Base-by-base conservation (phyloP, 2,329 filamentous ascomycete species). In the Ascochyta lentis region DNA sequence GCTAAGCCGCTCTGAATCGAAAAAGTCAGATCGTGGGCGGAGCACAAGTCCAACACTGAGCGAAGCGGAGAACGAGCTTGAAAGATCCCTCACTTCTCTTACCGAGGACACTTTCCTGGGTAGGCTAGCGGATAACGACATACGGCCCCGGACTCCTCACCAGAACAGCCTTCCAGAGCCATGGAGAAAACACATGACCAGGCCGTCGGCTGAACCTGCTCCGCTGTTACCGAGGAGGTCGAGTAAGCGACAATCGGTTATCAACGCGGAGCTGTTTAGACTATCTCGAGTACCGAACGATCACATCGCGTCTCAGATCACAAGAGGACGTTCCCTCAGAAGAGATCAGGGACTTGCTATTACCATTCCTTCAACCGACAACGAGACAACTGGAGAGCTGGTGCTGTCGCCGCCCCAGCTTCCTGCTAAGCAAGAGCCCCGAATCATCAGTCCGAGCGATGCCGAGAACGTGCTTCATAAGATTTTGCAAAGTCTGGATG, bases 391-490 rank as follows among this genome's bases (percentile, higher is more conserved):
- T 4, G 67, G 68, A 22, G 60, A 67, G 34, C 63, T 68, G 23
- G 54, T 60, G 3, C 51, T 64, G 19, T 63, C 68, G 3, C 64
- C 68, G 6, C 47, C 65, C 16, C 56, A 67, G 1, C 56, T 63
- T 7, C 55, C 61, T 3, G 52, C 64, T 3, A 64, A 63, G 35
- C 33, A 45, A 16, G 42, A 47, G 37, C 65, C 70, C 38, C 68
- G 67, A 35, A 60, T 57, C 24, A 81, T 82, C 54, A 77, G 80
- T 4, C 65, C 71, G 15, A 65, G 69, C 10, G 71, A 78, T 23
- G 81, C 83, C 3, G 80, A 84, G 57, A 65, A 74, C n/a, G 77
- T 86, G 4, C 76, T 86, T 15, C 66, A 83, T 16, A 65, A 69
- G n/a, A 84, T 87, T 10, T 72, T 87, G 54, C 70, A 77, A 40